phyloP scores from a whole-genome alignment of 2,329 filamentous ascomycete genomes.

The Aspergillus persii region DNA sequence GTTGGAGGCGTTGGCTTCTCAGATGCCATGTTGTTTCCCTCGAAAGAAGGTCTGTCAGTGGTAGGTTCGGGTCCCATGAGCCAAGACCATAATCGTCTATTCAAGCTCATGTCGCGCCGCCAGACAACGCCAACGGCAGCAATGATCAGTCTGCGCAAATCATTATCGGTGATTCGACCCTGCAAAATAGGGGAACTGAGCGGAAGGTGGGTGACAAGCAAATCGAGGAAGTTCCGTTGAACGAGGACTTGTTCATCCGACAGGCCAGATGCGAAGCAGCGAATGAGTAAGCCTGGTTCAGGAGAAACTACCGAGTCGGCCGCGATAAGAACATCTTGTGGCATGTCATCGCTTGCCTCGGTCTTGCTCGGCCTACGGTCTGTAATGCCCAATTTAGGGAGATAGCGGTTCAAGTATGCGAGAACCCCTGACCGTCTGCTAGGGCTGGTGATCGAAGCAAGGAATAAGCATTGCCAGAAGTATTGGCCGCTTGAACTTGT shows the following conservation, averaged over 20 bases:
- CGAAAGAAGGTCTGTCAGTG: slow-evolving; percentile 32
- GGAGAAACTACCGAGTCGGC: slow-evolving; percentile 59
- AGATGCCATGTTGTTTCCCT: slow-evolving; percentile 26
- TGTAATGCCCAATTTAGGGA: slow-evolving; percentile 66
- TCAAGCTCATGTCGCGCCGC: slow-evolving; percentile 93
- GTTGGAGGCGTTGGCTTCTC: slow-evolving; percentile 25
- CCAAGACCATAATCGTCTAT: slow-evolving; percentile 94
- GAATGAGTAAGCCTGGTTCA: slow-evolving; percentile 84
- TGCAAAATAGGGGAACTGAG: slow-evolving; percentile 80
- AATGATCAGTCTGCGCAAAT: slow-evolving; percentile 76
- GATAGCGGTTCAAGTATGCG: slow-evolving; percentile 74
- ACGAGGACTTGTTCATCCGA: slow-evolving; percentile 85
- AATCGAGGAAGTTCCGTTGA: slow-evolving; percentile 88
- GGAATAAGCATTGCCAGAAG: slow-evolving; percentile 98
- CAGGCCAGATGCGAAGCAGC: slow-evolving; percentile 88
- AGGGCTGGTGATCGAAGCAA: slow-evolving; percentile 86
- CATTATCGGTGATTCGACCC: slow-evolving; percentile 66
- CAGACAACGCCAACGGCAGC: slow-evolving; percentile 85
- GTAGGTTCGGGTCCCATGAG: slow-evolving; percentile 75
- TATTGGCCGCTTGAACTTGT: slow-evolving; percentile 69
- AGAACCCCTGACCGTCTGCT: slow-evolving; percentile 81
- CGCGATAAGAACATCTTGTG: slow-evolving; percentile 32
- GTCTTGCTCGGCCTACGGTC: slow-evolving; percentile 30
- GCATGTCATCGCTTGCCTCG: slow-evolving; percentile 27
- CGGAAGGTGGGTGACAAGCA: slow-evolving; percentile 86